Evolutionary conservation across 768 basidiomycete genomes (phyloP).

Genomic region (Tricholoma saponaceum): DNA sequence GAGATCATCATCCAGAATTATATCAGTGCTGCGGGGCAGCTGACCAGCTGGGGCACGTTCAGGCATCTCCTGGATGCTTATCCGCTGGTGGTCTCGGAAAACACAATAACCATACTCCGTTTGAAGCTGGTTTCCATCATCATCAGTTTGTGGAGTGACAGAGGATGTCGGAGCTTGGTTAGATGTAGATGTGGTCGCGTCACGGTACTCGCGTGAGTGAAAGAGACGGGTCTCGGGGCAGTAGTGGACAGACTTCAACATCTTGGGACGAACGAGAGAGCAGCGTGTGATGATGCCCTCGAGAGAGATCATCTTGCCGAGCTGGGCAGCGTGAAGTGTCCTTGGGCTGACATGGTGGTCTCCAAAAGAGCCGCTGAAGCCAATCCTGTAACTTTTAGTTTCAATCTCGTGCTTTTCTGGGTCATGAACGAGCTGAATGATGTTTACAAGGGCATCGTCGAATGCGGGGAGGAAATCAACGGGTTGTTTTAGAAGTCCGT

Average conservation of each 20-base stretch:
- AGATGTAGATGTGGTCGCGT: conserved; percentile 84
- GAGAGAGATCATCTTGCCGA: conserved; percentile 94
- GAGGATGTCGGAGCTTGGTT: conserved; percentile 83
- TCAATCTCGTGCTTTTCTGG: conserved; percentile 77
- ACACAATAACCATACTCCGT: conserved; percentile 91
- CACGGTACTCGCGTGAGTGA: conserved; percentile 88
- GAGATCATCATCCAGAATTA: conserved; percentile 93
- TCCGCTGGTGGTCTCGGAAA: conserved; percentile 95
- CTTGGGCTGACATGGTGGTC: conserved; percentile 97
- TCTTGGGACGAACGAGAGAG: conserved; percentile 96
- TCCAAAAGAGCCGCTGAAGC: conserved; percentile 94
- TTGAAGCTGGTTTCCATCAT: conserved; percentile 80
- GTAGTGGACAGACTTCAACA: conserved; percentile 95
- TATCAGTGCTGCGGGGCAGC: conserved; percentile 92
- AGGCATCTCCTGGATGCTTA: conserved; percentile 99
- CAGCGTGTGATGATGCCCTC: conserved; percentile 99
- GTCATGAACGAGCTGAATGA: conserved; percentile 74
- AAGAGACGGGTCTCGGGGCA: conserved; percentile 84
- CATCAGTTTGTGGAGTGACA: conserved; percentile 88
- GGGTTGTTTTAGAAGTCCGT: conserved; percentile 87
- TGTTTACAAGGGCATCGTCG: conserved; percentile 73
- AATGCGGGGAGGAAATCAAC: conserved; percentile 85
- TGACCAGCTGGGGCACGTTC: conserved; percentile 98
- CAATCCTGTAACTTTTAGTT: conserved; percentile 80
- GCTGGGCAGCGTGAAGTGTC: conserved; percentile 80